Percentiles rank a stretch among this genome's conserved stretches.
These are phyloP conservation scores for Yamadazyma membranifaciens DNA, from an alignment of 1,139 yeast species.

Conservation along the genomic window DNA sequence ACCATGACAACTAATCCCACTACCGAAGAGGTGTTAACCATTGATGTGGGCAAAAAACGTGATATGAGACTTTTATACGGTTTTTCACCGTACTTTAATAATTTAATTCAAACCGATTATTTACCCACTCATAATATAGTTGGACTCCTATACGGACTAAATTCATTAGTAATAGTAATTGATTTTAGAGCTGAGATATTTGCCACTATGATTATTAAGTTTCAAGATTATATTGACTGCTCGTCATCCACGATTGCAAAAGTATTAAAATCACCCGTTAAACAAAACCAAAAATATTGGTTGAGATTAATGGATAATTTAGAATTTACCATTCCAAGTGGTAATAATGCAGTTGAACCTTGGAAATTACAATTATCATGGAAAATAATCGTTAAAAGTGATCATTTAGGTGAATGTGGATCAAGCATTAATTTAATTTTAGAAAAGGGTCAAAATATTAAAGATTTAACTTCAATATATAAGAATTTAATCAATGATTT, in stretches of 20 bases:
- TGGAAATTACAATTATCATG: slow-evolving; percentile 22
- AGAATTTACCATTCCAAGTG: slow-evolving; percentile 7
- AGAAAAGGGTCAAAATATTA: slow-evolving; percentile 12
- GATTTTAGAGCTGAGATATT: not conserved
- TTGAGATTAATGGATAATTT: slow-evolving; percentile 11
- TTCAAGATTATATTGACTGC: slow-evolving; percentile 11
- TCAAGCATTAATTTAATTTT: slow-evolving; percentile 19
- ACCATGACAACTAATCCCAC: slow-evolving; percentile 2
- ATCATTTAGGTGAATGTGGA: slow-evolving; percentile 27
- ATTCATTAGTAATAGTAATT: slow-evolving; percentile 24
- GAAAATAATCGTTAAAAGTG: slow-evolving; percentile 26
- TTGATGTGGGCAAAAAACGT: not conserved
- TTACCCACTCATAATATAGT: not conserved
- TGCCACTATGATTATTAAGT: slow-evolving; percentile 16
- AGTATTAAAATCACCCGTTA: slow-evolving; percentile 9
- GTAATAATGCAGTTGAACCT: slow-evolving; percentile 1
- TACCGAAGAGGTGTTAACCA: slow-evolving; percentile 1
- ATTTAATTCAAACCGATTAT: not conserved
- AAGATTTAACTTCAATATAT: slow-evolving; percentile 18
- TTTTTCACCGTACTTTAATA: slow-evolving; percentile 12
- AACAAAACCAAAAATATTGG: slow-evolving; percentile 15
- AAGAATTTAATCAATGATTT: slow-evolving; percentile 21
- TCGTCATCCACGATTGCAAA: slow-evolving; percentile 3
- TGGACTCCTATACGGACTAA: slow-evolving; percentile 25
- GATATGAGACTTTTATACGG: not conserved